Evolutionary conservation across 2,329 filamentous ascomycete species (phyloP), one percentile per base, ranked within the genome.

Genomic region (Capronia americana): DNA sequence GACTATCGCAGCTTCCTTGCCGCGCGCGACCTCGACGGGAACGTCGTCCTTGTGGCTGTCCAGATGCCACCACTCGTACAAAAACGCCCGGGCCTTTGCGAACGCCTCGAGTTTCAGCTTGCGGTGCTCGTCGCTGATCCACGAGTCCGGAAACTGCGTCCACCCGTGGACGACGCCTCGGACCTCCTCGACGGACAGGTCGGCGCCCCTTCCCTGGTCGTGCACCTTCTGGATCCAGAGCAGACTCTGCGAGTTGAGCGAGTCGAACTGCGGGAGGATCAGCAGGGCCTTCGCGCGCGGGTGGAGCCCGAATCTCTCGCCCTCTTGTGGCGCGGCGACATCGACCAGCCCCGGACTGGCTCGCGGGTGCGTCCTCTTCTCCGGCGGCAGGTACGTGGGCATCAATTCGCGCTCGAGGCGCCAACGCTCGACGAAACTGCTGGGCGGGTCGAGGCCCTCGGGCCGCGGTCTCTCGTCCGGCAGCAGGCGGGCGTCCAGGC

Each of bases 111-210:
- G 34, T 46, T 71, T 70, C 23, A 64, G 48, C 34, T 54, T 57
- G 17, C 56, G 41, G 17, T 67, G 34, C 20, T 68, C 64, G 1
- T 68, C 71, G 51, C 63, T 65, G 51, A 73, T 44, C 67, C 68
- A 73, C 14, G 66, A 60, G 41, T 72, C 72, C 1, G 72, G 72
- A 20, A 73, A 73, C 50, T 73, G 72, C 4, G 72, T 73, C 70
- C 71, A 73, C 11, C 72, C 72, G 46, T 73, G 72, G 17, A 65
- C 60, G 23, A 71, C 70, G 20, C 69, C 70, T 41, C 68, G 61
- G 46, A 71, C 69, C 23, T 71, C 66, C 23, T 69, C 61, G 44
- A 73, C 64, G 5, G 59, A 63, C 41, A 73, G 59, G 53, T 73
- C 64, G 11, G 50, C 30, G 8, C 63, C 64, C 8, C 72, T 54